Base-by-base conservation (phyloP, 2,329 filamentous ascomycete species). In the Fusarium incarnatum region DNA sequence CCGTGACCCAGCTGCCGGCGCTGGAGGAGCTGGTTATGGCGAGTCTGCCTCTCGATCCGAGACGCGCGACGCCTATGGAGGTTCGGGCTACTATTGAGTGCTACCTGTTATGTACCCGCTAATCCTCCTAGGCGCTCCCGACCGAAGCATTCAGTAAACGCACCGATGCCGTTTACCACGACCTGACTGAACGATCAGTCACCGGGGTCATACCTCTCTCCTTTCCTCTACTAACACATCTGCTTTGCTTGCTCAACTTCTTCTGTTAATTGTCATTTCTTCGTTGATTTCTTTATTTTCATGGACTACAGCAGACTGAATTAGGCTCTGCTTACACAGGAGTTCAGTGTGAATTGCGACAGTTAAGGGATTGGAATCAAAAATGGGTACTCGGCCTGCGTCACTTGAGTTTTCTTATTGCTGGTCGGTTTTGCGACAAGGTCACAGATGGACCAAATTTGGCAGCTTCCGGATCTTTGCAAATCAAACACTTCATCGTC, bases 31-130 rank as follows among this genome's bases (percentile, higher is more conserved):
- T 52, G 77, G 78, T 65, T 84, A 84, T 65, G 74, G 78, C 70
- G 82, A 83, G n/a, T 76, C 78, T 49, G 77, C 80, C 52, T 77
- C 82, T 58, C 81, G 83, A 61, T 79, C 81, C 41, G 82, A 84
- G 71, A 77, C 79, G 32, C 81, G 83, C 23, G 82, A 84, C 68
- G 71, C 80, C 57, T 84, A 84, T 68, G 80, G 79, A 81, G 82
- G 81, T 83, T 80, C 74, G 79, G 68, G 56, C 53, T 66, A 74
- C 56, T 66, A 71, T 58, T 67, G 57, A 68, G 34, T 68, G 60
- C 67, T 62, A 58, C 56, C 23, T 55, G 37, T 27, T 41, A 71
- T 70, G 52, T 67, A 65, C 52, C 37, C 60, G 73, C 77, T 81
- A 76, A 81, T 72, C 34, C 47, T 56, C 42, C 16, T 42, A 80